phyloP scores from a whole-genome alignment of 2,329 filamentous ascomycete genomes.

The Pyrenophora teres region DNA sequence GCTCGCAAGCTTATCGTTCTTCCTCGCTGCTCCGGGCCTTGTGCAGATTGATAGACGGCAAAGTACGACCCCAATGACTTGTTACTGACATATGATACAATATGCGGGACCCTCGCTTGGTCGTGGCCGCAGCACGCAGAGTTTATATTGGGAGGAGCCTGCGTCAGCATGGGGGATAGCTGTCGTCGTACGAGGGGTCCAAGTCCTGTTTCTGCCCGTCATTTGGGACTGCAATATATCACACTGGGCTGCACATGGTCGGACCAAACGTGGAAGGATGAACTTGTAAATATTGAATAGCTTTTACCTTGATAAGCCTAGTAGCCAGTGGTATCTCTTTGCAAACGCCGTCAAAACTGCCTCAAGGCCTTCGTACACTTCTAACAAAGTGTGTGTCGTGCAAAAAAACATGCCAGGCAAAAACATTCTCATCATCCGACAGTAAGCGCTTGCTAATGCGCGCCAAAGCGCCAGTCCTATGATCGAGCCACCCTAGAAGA shows the following conservation, averaged over 20 bases:
- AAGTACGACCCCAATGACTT: conserved; percentile 20
- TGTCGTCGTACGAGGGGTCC: not conserved
- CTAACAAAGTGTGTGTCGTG: conserved; percentile 37
- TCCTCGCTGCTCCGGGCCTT: conserved; percentile 19
- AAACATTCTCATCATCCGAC: conserved; percentile 17
- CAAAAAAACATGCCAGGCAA: conserved; percentile 25
- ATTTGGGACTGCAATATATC: not conserved
- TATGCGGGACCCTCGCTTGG: too few species aligned
- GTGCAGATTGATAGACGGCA: conserved; percentile 16
- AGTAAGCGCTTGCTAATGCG: conserved; percentile 15
- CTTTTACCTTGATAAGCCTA: conserved; percentile 28
- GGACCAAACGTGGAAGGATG: conserved; percentile 8
- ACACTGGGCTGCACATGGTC: not conserved
- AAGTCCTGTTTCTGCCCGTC: not conserved
- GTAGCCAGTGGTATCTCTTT: conserved; percentile 36
- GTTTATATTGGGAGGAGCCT: conserved; percentile 16
- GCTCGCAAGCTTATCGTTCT: conserved; percentile 23
- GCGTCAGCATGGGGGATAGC: conserved; percentile 18
- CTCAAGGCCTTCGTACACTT: conserved; percentile 31
- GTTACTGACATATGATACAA: conserved; percentile 24
- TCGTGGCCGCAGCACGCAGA: not conserved
- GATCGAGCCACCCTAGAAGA: conserved; percentile 26
- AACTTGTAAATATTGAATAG: conserved; percentile 15
- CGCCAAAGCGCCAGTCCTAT: conserved; percentile 29
- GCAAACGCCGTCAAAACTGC: conserved; percentile 23